Percentiles rank a stretch among this genome's conserved stretches.
Evolutionary conservation across 768 basidiomycete genomes (phyloP).

Genomic region (Hydnum rufescens): DNA sequence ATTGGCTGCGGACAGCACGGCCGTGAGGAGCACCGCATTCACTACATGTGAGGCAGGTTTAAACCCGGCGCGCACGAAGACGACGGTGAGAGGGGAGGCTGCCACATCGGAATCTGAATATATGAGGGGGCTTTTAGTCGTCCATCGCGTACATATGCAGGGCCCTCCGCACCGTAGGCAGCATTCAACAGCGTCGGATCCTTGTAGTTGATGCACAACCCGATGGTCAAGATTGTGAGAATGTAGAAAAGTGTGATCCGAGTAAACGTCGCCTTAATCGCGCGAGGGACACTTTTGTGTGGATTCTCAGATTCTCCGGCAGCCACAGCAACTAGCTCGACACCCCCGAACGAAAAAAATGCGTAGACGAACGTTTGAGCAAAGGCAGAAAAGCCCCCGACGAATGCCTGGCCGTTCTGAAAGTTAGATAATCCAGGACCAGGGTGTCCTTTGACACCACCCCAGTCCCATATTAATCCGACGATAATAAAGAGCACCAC

Average conservation of each 20-base stretch:
- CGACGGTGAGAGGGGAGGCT: constrained; percentile 42
- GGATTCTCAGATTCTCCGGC: constrained; percentile 49
- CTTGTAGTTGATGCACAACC: constrained; percentile 40
- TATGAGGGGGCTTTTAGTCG: too few species aligned
- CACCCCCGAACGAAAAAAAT: constrained; percentile 41
- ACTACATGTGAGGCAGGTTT: constrained; percentile 41
- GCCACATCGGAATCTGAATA: constrained; percentile 27
- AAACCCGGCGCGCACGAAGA: constrained; percentile 42
- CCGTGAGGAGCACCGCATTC: constrained; percentile 47
- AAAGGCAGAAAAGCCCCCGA: constrained; percentile 33
- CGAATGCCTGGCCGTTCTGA: constrained; percentile 29
- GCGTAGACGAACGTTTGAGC: constrained; percentile 21
- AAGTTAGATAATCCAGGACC: constrained; percentile 37
- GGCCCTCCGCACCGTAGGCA: constrained; percentile 21
- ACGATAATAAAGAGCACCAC: constrained; percentile 42
- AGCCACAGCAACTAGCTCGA: constrained; percentile 53
- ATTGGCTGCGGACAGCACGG: constrained; percentile 43
- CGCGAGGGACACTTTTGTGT: constrained; percentile 39
- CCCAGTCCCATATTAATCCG: constrained; percentile 43
- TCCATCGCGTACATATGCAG: constrained; percentile 2
- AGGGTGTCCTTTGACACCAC: constrained; percentile 29
- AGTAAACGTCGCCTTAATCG: constrained; percentile 49
- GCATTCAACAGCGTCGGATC: constrained; percentile 33
- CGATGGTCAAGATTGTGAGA: constrained; percentile 43
- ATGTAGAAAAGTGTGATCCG: constrained; percentile 46